phyloP scores from a whole-genome alignment of 176 grass and related monocot genomes.

The Ensete glaucum region DNA sequence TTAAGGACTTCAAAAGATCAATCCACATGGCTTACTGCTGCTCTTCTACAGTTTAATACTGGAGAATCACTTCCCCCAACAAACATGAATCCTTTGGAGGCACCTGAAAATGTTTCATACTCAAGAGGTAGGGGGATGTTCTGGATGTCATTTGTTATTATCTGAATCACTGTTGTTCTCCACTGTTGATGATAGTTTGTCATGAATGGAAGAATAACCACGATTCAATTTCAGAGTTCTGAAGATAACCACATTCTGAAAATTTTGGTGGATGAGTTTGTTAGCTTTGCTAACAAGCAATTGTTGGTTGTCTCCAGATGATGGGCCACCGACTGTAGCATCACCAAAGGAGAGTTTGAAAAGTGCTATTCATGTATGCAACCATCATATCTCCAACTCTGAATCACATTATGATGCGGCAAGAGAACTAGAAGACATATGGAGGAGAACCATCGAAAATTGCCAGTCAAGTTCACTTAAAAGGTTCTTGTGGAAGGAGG shows the following conservation, averaged over 20 bases:
- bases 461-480: slow-evolving; percentile 44
- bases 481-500: slow-evolving; percentile 49
- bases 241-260: too few species aligned
- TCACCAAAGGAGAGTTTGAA: slow-evolving; percentile 49
- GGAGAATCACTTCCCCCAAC: slow-evolving; percentile 46
- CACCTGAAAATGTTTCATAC: slow-evolving; percentile 30
- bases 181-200: background rate
- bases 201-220: background rate
- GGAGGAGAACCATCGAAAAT: slow-evolving; percentile 73
- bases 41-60: slow-evolving; percentile 84
- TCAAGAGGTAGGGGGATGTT: slow-evolving; percentile 27
- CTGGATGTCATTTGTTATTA: background rate
- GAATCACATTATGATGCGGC: slow-evolving; percentile 57
- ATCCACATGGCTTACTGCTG: slow-evolving; percentile 91
- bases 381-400: slow-evolving; percentile 32
- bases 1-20: slow-evolving; percentile 73
- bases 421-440: slow-evolving; percentile 61
- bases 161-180: background rate
- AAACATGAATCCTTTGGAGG: slow-evolving; percentile 39
- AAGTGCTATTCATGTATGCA: slow-evolving; percentile 41
- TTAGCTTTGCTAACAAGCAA: slow-evolving; percentile 6
- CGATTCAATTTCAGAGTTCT: background rate
- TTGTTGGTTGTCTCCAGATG: slow-evolving; percentile 39
- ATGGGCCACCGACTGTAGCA: slow-evolving; percentile 24
- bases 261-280: background rate